Conservation (phyloP, 495 filamentous ascomycete species). For the Penicillium taxi region DNA sequence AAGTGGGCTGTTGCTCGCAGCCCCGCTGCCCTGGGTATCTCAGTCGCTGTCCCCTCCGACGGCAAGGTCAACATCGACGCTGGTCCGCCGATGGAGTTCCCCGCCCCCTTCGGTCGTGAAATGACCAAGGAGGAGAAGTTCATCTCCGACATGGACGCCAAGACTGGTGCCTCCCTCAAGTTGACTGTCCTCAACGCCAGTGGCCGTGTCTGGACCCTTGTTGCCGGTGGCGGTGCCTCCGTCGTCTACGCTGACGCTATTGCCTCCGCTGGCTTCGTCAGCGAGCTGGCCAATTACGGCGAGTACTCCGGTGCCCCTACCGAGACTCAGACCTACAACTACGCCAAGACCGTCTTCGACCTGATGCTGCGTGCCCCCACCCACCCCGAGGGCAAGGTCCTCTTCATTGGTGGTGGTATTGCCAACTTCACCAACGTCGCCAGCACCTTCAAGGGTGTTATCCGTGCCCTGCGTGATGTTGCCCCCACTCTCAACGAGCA, state of each 20-base stretch:
- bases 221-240: conserved; percentile 98
- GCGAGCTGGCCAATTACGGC: conserved; percentile 97
- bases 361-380: conserved; percentile 91
- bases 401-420: conserved; percentile 99
- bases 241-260: conserved; percentile 99
- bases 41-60: conserved; percentile 45
- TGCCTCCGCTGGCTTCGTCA: conserved; percentile 89
- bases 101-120: conserved; percentile 96
- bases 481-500: conserved; percentile 82
- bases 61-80: conserved; percentile 88
- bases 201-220: conserved; percentile 94
- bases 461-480: conserved; percentile 90
- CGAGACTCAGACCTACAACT: conserved; percentile 97
- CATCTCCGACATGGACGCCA: conserved; percentile 96
- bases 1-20: conserved; percentile 97
- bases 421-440: conserved; percentile 99
- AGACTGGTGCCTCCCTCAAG: conserved; percentile 98
- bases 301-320: conserved; percentile 99
- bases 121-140: conserved; percentile 97
- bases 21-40: conserved; percentile 75
- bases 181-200: conserved; percentile 87
- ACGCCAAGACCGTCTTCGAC: conserved; percentile 91
- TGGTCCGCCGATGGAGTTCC: conserved; percentile 97
- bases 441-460: conserved; percentile 99
- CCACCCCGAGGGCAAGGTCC: conserved; percentile 85